Conservation (phyloP, 2,329 filamentous ascomycete genomes). For the Hypoxylon sp. region DNA sequence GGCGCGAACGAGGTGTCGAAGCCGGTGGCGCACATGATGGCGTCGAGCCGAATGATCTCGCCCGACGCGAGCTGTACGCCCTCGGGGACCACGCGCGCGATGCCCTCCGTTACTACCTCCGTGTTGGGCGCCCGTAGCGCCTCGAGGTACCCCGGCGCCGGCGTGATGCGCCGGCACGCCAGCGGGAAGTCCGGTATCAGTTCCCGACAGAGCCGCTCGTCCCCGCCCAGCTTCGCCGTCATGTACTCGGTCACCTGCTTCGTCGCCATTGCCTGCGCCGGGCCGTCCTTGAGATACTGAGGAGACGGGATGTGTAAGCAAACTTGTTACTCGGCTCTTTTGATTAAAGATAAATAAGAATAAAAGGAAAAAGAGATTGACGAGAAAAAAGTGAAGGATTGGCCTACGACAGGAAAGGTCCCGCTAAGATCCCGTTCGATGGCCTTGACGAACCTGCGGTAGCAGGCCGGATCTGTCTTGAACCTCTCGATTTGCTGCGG, state of each 20-base stretch:
- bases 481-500: slow-evolving; percentile 56
- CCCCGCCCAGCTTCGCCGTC: slow-evolving; percentile 55
- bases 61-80: slow-evolving; percentile 58
- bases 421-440: slow-evolving; percentile 56
- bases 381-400: too few relatives aligned
- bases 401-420: slow-evolving; percentile 52
- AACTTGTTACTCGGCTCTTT: not conserved
- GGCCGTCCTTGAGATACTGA: slow-evolving; percentile 52
- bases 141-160: slow-evolving; percentile 58
- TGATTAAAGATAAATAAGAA: not conserved
- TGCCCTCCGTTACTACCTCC: slow-evolving; percentile 55
- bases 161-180: slow-evolving; percentile 59
- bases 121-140: slow-evolving; percentile 57
- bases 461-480: slow-evolving; percentile 54
- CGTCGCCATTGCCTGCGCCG: slow-evolving; percentile 52
- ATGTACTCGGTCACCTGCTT: slow-evolving; percentile 56
- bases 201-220: slow-evolving; percentile 58
- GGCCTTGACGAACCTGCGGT: slow-evolving; percentile 55
- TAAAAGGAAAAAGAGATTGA: not conserved
- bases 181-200: slow-evolving; percentile 60
- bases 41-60: slow-evolving; percentile 60
- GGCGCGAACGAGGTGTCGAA: slow-evolving; percentile 63
- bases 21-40: slow-evolving; percentile 65
- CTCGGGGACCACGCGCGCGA: slow-evolving; percentile 56
- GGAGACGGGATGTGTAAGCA: slow-evolving; percentile 13